Conservation (phyloP, 2,329 filamentous ascomycete genomes). For the Claviceps arundinis region DNA sequence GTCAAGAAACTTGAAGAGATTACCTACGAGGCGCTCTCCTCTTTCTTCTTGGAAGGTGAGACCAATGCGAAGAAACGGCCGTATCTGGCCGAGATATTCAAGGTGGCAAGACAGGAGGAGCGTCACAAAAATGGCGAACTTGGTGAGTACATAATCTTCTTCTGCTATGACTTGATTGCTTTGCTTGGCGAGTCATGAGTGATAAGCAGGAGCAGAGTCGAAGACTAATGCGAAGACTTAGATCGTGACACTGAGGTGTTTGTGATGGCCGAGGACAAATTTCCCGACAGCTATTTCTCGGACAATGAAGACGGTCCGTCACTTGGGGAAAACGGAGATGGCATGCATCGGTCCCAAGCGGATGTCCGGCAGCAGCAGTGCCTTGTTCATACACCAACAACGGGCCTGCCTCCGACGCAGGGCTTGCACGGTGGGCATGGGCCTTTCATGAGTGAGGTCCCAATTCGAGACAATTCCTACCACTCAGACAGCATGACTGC, state of each 20-base stretch:
- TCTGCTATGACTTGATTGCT: background rate
- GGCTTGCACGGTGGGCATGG: constrained; percentile 19
- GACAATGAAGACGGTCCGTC: constrained; percentile 31
- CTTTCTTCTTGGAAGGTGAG: constrained; percentile 45
- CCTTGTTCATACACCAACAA: constrained; percentile 22
- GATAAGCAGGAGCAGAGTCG: background rate
- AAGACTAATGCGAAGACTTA: constrained; percentile 4
- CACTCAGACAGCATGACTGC: constrained; percentile 25
- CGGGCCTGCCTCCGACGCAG: constrained; percentile 23
- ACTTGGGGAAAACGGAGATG: constrained; percentile 29
- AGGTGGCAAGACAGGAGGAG: constrained; percentile 43
- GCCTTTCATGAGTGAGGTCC: constrained; percentile 29
- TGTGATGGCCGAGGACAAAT: constrained; percentile 39
- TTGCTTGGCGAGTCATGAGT: background rate
- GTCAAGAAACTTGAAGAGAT: constrained; percentile 44
- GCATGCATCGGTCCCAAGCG: constrained; percentile 22
- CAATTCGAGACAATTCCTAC: constrained; percentile 29
- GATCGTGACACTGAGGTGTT: constrained; percentile 26
- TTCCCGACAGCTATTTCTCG: constrained; percentile 32
- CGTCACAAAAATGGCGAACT: constrained; percentile 42
- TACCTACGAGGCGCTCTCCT: constrained; percentile 43
- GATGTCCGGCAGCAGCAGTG: constrained; percentile 16
- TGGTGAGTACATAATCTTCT: constrained; percentile 26
- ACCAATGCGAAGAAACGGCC: constrained; percentile 41
- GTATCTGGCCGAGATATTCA: constrained; percentile 48